phyloP scores from a whole-genome alignment of 305 asterid genomes.

The Rubia occidens region DNA sequence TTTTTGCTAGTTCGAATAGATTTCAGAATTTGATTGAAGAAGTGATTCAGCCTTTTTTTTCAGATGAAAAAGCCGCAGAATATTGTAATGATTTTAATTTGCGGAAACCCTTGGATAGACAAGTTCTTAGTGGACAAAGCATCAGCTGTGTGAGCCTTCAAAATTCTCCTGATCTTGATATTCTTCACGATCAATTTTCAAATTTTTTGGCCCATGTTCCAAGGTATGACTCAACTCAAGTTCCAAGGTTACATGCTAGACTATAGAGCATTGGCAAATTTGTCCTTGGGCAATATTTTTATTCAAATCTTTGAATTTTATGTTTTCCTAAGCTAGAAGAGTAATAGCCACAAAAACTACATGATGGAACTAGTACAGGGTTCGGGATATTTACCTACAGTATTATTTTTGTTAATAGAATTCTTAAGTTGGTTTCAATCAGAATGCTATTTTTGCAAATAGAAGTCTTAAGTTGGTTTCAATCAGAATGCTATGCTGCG shows the following conservation, averaged over 20 bases:
- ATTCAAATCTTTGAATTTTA: not conserved
- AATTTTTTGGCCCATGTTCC: constrained; percentile 57
- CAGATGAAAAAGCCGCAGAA: constrained; percentile 78
- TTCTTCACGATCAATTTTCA: constrained; percentile 58
- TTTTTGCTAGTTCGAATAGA: not conserved
- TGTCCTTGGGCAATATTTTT: not conserved
- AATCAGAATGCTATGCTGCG: not conserved
- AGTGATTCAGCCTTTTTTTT: constrained; percentile 18
- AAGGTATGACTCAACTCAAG: constrained; percentile 34
- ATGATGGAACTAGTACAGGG: too few relatives aligned
- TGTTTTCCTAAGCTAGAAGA: not conserved
- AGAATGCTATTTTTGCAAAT: not conserved
- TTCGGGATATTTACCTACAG: too few relatives aligned
- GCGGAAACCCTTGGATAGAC: constrained; percentile 88
- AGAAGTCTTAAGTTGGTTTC: not conserved
- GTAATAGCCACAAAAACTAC: not conserved
- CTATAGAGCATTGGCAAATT: too few relatives aligned
- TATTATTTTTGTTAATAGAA: not conserved
- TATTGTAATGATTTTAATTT: constrained; percentile 76
- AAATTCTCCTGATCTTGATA: constrained; percentile 48
- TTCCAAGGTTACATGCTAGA: too few relatives aligned
- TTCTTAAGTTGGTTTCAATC: not conserved
- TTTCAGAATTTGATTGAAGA: constrained; percentile 9
- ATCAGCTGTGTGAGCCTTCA: constrained; percentile 67
- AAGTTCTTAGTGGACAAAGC: constrained; percentile 43